A percentile compares a stretch with the other conserved stretches of the same genome.
These are phyloP conservation scores for Erysimum cheiri DNA, from an alignment of 441 rosid genomes.

Conservation along the genomic window DNA sequence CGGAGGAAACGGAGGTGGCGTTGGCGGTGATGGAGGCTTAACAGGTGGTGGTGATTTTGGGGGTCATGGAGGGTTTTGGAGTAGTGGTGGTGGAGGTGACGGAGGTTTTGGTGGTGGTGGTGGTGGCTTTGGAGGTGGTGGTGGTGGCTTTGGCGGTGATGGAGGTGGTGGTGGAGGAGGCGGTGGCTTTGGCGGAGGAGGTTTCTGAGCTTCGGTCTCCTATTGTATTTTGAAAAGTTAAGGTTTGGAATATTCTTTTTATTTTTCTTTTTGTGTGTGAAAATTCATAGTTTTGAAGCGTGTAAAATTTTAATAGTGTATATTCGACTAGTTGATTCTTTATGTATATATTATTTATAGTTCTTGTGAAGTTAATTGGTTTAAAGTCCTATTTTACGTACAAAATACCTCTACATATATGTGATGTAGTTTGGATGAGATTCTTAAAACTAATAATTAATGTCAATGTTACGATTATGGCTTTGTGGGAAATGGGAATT, in stretches of 20 bases:
- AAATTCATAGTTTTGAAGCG: not conserved
- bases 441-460: not conserved
- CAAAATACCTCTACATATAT: not conserved
- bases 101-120: constrained; percentile 16
- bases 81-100: not conserved
- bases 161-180: not conserved
- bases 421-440: not conserved
- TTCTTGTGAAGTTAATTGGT: constrained; percentile 26
- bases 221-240: not conserved
- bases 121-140: not conserved
- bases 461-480: not conserved
- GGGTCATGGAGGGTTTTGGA: constrained; percentile 3
- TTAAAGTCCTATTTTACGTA: constrained; percentile 1
- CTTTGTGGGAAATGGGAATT: not conserved
- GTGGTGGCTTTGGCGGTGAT: not conserved
- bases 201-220: constrained; percentile 17
- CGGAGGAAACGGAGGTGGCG: not conserved
- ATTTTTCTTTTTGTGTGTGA: not conserved
- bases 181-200: constrained; percentile 2
- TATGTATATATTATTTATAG: constrained; percentile 4
- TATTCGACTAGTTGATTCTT: not conserved
- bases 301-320: not conserved
- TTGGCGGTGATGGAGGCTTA: not conserved
- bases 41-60: not conserved
- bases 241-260: not conserved